Conservation (phyloP, 78 protist genomes). For the Dictyostelium purpureum region DNA sequence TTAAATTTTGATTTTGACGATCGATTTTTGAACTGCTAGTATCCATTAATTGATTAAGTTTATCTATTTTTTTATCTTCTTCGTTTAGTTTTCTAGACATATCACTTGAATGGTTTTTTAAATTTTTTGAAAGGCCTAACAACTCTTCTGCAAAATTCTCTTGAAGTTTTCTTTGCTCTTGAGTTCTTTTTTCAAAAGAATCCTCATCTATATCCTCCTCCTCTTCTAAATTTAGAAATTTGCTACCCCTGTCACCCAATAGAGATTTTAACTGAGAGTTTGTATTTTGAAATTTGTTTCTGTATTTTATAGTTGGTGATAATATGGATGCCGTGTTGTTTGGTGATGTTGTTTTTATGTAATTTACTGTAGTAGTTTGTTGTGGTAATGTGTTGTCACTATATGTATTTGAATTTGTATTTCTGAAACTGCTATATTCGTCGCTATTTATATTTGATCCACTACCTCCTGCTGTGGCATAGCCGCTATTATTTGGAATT, state of each 20-base stretch:
- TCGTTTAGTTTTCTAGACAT: slow-evolving; percentile 13
- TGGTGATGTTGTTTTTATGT: no score
- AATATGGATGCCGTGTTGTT: no score
- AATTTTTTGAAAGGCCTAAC: neutral
- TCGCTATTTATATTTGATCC: neutral
- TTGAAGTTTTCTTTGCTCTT: slow-evolving; percentile 15
- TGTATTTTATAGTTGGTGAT: slow-evolving; percentile 24
- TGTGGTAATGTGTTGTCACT: neutral
- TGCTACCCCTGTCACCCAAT: neutral
- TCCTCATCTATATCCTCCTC: slow-evolving; percentile 5
- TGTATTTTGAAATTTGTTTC: slow-evolving; percentile 28
- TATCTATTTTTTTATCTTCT: slow-evolving; percentile 1
- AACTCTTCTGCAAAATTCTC: neutral
- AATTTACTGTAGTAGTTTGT: no score
- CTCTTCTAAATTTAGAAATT: neutral
- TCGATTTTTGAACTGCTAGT: neutral
- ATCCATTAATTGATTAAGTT: neutral
- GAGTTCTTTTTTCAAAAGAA: neutral
- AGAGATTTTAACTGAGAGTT: neutral
- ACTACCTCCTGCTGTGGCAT: no score
- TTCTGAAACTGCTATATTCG: neutral
- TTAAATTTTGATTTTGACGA: neutral
- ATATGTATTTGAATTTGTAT: neutral
- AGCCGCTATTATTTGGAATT: neutral
- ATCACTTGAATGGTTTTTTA: slow-evolving; percentile 1